Conservation (phyloP, 345 rosid species). For the Citrus sinensis region DNA sequence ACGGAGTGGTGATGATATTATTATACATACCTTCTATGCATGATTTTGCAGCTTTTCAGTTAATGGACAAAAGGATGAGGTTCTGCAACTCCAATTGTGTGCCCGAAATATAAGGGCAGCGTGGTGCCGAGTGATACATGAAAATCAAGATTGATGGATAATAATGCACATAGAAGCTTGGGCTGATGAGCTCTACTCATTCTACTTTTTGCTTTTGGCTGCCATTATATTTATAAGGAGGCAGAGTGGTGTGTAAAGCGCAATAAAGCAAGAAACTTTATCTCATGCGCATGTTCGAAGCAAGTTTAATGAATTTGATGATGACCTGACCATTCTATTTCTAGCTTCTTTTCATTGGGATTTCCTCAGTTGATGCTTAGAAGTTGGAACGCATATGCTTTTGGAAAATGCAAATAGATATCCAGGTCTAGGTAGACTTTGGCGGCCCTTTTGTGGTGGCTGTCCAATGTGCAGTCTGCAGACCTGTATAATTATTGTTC, state of each 20-base stretch:
- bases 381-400: background rate
- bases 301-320: background rate
- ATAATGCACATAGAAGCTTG: background rate
- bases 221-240: background rate
- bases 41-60: background rate
- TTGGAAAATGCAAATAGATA: background rate
- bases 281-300: background rate
- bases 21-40: background rate
- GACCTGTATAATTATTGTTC: background rate
- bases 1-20: background rate
- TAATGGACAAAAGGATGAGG: background rate
- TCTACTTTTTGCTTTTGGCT: background rate
- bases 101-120: constrained; percentile 2
- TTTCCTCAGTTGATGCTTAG: background rate
- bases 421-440: background rate
- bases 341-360: background rate
- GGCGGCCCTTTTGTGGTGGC: too few relatives aligned
- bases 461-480: background rate
- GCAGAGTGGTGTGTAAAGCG: background rate
- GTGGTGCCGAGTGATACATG: background rate
- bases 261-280: background rate
- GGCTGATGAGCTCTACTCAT: background rate
- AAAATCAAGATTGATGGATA: background rate
- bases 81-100: background rate
- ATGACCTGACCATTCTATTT: too few relatives aligned